Evolutionary conservation across 1,284 basidiomycete species (phyloP).

Genomic region (Heterobasidion occidentale): DNA sequence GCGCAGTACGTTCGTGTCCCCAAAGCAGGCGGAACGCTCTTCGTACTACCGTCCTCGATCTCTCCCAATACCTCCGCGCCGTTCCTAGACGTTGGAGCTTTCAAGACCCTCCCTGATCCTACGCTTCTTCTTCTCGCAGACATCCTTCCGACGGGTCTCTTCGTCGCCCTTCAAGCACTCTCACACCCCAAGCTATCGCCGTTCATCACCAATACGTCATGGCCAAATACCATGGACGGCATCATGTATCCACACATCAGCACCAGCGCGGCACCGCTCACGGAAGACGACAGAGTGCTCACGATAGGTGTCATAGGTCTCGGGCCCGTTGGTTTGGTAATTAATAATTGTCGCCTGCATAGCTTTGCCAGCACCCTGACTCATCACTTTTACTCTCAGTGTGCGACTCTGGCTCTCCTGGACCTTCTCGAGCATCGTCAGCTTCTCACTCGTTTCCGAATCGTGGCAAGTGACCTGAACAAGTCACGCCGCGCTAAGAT

Average conservation of each 20-base stretch:
- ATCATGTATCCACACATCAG: constrained; percentile 14
- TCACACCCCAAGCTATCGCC: constrained; percentile 64
- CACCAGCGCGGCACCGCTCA: constrained; percentile 16
- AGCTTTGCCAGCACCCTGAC: constrained; percentile 2
- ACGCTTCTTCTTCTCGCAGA: constrained; percentile 74
- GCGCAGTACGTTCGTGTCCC: constrained; percentile 84
- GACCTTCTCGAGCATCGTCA: constrained; percentile 43
- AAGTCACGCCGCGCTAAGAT: constrained; percentile 49
- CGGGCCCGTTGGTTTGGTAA: constrained; percentile 67
- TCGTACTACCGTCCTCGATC: constrained; percentile 47
- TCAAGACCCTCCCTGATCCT: constrained; percentile 32
- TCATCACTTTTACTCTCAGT: constrained; percentile 25
- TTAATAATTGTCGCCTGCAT: constrained; percentile 10
- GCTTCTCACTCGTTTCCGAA: constrained; percentile 27
- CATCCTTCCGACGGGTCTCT: constrained; percentile 73
- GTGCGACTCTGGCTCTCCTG: constrained; percentile 55
- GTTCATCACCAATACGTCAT: constrained; percentile 45
- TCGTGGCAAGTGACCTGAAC: constrained; percentile 59
- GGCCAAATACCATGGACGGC: constrained; percentile 37
- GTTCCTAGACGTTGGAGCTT: constrained; percentile 4
- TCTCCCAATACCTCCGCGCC: constrained; percentile 20
- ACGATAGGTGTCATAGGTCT: constrained; percentile 64
- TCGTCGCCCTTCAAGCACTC: constrained; percentile 66
- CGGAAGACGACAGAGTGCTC: constrained; percentile 39
- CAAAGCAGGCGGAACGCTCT: constrained; percentile 72